phyloP scores from a whole-genome alignment of 257 asterid species.

The Ajuga chamaepitys region DNA sequence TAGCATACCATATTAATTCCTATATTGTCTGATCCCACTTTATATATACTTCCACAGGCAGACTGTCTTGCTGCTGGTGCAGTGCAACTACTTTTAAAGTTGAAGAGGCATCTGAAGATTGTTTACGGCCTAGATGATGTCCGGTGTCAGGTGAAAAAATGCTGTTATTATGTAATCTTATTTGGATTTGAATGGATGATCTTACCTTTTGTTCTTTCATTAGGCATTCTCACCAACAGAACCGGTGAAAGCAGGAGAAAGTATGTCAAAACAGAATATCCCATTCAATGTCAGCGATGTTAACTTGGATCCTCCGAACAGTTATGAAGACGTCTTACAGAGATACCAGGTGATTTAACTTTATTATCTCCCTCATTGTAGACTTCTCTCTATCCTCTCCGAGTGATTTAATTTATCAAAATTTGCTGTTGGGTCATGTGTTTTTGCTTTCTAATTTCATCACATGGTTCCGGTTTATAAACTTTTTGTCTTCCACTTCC shows the following conservation, averaged over 20 bases:
- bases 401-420: neutral
- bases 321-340: conserved; percentile 48
- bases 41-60: conserved; percentile 47
- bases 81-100: conserved; percentile 78
- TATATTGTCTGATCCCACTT: conserved; percentile 3
- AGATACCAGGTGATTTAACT: conserved; percentile 70
- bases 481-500: too few species aligned
- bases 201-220: conserved; percentile 8
- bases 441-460: too few species aligned
- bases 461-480: too few species aligned
- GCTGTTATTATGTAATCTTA: neutral
- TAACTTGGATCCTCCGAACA: conserved; percentile 55
- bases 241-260: conserved; percentile 70
- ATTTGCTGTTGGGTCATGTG: too few species aligned
- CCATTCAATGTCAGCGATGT: conserved; percentile 57
- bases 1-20: neutral
- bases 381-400: neutral
- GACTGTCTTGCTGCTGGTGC: conserved; percentile 88
- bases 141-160: conserved; percentile 71
- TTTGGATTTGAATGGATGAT: conserved; percentile 8
- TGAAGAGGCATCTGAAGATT: conserved; percentile 92
- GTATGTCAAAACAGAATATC: conserved; percentile 54
- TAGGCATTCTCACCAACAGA: conserved; percentile 88
- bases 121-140: conserved; percentile 73
- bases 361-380: conserved; percentile 2